Percentiles rank a stretch among this genome's conserved stretches.
Evolutionary conservation across 371 early-diverging fungal genomes (phyloP).

Genomic region (Blyttiomyces sp.): DNA sequence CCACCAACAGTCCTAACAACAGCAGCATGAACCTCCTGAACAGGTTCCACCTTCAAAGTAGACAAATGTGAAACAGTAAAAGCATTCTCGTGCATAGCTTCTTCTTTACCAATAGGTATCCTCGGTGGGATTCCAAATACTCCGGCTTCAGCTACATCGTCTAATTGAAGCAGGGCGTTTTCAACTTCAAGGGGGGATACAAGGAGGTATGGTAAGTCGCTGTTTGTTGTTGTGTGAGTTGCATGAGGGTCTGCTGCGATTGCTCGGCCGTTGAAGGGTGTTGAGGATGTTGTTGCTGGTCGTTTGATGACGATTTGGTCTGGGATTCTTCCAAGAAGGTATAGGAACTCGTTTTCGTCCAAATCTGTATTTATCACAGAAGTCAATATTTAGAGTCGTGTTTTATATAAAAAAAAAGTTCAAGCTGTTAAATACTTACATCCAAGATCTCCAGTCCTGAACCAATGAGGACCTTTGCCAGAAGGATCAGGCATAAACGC

Average conservation of each 20-base stretch:
- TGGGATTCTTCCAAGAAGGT: not conserved
- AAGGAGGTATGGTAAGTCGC: constrained; percentile 54
- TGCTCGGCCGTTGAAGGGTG: not conserved
- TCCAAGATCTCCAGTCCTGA: constrained; percentile 11
- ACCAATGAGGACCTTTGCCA: constrained; percentile 18
- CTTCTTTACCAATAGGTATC: not conserved
- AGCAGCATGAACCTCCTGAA: constrained; percentile 79
- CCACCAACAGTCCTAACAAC: no score
- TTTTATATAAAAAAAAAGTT: not conserved
- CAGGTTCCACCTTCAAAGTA: constrained; percentile 55
- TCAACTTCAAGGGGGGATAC: constrained; percentile 71
- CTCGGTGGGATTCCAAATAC: constrained; percentile 68
- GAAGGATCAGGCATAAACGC: not conserved
- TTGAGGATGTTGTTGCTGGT: constrained; percentile 44
- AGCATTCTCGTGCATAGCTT: not conserved
- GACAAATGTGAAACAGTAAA: not conserved
- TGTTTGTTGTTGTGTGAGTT: not conserved
- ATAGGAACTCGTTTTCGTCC: constrained; percentile 9
- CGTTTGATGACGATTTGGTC: constrained; percentile 23
- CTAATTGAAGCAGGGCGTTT: constrained; percentile 60
- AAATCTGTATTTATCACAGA: no score
- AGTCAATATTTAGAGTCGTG: no score
- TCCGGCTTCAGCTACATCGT: constrained; percentile 73
- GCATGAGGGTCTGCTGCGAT: not conserved
- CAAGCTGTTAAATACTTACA: no score